Evolutionary conservation across 306 rosid species (phyloP).

Genomic region (Hippophae tibetana): DNA sequence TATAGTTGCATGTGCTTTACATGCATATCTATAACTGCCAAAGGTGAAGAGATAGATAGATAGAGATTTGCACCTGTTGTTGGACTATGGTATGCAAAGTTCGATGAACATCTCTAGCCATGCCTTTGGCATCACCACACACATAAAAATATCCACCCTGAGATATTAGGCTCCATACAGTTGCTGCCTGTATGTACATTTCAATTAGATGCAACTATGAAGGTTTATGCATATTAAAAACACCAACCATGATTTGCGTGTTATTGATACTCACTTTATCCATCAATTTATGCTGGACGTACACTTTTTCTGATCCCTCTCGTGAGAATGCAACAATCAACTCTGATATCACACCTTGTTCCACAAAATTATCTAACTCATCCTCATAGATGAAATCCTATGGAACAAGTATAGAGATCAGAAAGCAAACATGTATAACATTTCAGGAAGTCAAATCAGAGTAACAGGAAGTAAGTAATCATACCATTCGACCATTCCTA

Average conservation of each 20-base stretch:
- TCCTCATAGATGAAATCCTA: conserved; percentile 93
- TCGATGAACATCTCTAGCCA: conserved; percentile 98
- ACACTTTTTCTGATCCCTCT: conserved; percentile 77
- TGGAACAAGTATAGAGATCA: conserved; percentile 1
- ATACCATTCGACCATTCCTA: conserved; percentile 73
- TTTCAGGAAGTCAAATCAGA: not conserved
- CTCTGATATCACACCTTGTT: conserved; percentile 71
- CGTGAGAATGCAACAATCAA: conserved; percentile 91
- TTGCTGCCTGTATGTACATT: conserved; percentile 54
- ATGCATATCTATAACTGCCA: conserved; percentile 3
- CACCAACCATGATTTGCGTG: not conserved
- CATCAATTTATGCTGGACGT: conserved; percentile 90
- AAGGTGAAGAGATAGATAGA: not conserved
- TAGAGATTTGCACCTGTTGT: conserved; percentile 53
- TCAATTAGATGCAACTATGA: not conserved
- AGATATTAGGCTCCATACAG: conserved; percentile 76
- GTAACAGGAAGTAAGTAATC: not conserved
- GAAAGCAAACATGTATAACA: not conserved
- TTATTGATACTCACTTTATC: conserved; percentile 50
- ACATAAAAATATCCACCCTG: conserved; percentile 83
- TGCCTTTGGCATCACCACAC: conserved; percentile 99
- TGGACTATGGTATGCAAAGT: conserved; percentile 70
- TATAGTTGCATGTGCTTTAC: conserved; percentile 11
- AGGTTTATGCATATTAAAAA: not conserved
- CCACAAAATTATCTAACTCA: conserved; percentile 61